Conservation (phyloP, 805 yeast species). For the Deakozyma indianensis region DNA sequence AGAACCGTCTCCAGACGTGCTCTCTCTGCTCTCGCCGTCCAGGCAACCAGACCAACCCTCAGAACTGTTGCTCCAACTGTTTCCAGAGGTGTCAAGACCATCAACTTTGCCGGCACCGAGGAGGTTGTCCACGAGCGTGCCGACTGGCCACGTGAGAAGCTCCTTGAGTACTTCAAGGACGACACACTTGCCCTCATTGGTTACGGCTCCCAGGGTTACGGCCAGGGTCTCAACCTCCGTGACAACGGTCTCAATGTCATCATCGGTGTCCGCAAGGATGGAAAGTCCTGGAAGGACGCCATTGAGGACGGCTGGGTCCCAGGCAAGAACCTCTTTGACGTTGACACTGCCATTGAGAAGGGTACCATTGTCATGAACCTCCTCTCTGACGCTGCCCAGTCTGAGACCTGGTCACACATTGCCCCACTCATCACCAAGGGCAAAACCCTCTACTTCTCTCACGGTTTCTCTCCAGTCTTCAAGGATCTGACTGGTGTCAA, state of each 20-base stretch:
- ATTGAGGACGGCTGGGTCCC: slow-evolving; percentile 99
- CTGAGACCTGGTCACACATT: slow-evolving; percentile 87
- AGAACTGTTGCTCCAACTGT: slow-evolving; percentile 34
- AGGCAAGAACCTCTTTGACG: slow-evolving; percentile 94
- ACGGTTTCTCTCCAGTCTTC: slow-evolving; percentile 99
- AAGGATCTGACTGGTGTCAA: slow-evolving; percentile 93
- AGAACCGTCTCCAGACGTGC: slow-evolving; percentile 47
- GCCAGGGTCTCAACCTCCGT: slow-evolving; percentile 98
- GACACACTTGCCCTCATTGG: slow-evolving; percentile 97
- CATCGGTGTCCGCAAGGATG: slow-evolving; percentile 95
- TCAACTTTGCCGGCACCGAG: slow-evolving; percentile 90
- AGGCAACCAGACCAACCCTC: slow-evolving; percentile 20
- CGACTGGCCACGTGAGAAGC: slow-evolving; percentile 98
- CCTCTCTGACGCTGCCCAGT: slow-evolving; percentile 98
- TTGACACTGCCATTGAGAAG: slow-evolving; percentile 77
- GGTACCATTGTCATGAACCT: slow-evolving; percentile 97
- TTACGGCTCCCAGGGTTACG: slow-evolving; percentile 99
- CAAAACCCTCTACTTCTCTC: slow-evolving; percentile 97
- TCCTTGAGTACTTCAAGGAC: slow-evolving; percentile 90
- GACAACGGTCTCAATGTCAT: slow-evolving; percentile 97
- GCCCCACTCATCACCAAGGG: slow-evolving; percentile 91
- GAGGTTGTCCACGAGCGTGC: slow-evolving; percentile 97
- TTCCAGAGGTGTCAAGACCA: slow-evolving; percentile 86
- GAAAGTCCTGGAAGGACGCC: slow-evolving; percentile 99
- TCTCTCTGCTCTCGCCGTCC: slow-evolving; percentile 32